Conservation (phyloP, 2,329 filamentous ascomycete species). For the Seiridium cupressi region DNA sequence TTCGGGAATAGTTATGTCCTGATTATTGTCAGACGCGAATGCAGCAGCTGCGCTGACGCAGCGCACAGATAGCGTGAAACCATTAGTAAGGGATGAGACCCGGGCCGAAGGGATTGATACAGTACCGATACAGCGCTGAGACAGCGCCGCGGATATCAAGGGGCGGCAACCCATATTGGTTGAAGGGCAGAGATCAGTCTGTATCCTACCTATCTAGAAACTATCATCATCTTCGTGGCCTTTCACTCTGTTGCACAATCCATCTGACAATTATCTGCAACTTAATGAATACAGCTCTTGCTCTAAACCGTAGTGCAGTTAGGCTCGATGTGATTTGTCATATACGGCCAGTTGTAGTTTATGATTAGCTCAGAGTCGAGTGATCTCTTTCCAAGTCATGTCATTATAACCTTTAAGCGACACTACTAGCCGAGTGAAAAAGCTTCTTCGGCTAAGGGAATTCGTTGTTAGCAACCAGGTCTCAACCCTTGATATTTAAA, state of each 20-base stretch:
- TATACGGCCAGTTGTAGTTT: background rate
- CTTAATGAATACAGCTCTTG: background rate
- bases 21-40: too few species aligned
- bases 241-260: background rate
- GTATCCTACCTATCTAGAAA: too few species aligned
- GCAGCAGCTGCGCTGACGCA: too few species aligned
- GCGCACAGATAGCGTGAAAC: too few species aligned
- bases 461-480: background rate
- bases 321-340: background rate
- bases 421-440: conserved; percentile 3
- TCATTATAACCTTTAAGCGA: background rate
- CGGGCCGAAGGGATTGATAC: too few species aligned
- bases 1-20: background rate
- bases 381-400: background rate
- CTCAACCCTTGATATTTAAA: background rate
- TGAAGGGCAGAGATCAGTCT: too few species aligned
- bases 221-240: too few species aligned
- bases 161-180: too few species aligned
- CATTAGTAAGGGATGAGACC: too few species aligned
- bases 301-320: background rate
- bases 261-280: too few species aligned
- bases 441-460: background rate
- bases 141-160: too few species aligned
- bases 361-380: background rate
- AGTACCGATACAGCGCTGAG: too few species aligned